These are phyloP conservation scores for Mesostigma viride DNA, from an alignment of 139 green algal genomes.

Conservation along the genomic window DNA sequence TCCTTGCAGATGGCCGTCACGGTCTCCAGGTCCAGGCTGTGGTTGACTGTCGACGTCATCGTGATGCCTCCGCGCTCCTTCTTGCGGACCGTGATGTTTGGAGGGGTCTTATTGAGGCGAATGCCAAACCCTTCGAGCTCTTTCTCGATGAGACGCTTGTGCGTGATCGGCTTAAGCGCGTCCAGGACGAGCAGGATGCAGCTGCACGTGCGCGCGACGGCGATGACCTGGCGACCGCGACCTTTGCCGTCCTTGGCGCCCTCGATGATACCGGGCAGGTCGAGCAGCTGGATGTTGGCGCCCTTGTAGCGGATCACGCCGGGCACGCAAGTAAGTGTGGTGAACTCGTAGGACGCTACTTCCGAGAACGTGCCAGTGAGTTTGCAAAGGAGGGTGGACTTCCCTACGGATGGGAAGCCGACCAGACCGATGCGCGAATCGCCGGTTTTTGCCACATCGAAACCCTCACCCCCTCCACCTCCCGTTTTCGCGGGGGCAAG, in stretches of 20 bases:
- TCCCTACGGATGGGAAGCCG: slow-evolving; percentile 95
- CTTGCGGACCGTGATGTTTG: slow-evolving; percentile 78
- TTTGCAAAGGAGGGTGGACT: slow-evolving; percentile 96
- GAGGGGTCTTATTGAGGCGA: slow-evolving; percentile 85
- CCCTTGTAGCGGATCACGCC: slow-evolving; percentile 82
- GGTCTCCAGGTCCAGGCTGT: slow-evolving; percentile 72
- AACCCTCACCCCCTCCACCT: slow-evolving; percentile 63
- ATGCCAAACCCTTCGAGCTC: slow-evolving; percentile 67
- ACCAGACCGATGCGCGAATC: slow-evolving; percentile 90
- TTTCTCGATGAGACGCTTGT: slow-evolving; percentile 88
- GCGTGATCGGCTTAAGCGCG: slow-evolving; percentile 93
- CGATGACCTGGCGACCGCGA: slow-evolving; percentile 83
- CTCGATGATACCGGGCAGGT: slow-evolving; percentile 97
- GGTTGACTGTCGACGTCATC: slow-evolving; percentile 39
- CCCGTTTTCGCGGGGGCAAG: slow-evolving; percentile 62
- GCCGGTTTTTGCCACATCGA: slow-evolving; percentile 96
- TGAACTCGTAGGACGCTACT: slow-evolving; percentile 88
- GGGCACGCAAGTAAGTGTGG: slow-evolving; percentile 90
- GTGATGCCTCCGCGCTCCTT: slow-evolving; percentile 92
- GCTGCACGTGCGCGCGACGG: slow-evolving; percentile 89
- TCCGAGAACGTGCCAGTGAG: slow-evolving; percentile 95
- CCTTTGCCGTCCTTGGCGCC: slow-evolving; percentile 93
- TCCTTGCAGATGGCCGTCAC: slow-evolving; percentile 58
- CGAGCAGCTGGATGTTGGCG: slow-evolving; percentile 74
- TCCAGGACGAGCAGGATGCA: slow-evolving; percentile 97